Base-by-base conservation (phyloP, 2,329 filamentous ascomycete genomes). In the Penicillium sp. region DNA sequence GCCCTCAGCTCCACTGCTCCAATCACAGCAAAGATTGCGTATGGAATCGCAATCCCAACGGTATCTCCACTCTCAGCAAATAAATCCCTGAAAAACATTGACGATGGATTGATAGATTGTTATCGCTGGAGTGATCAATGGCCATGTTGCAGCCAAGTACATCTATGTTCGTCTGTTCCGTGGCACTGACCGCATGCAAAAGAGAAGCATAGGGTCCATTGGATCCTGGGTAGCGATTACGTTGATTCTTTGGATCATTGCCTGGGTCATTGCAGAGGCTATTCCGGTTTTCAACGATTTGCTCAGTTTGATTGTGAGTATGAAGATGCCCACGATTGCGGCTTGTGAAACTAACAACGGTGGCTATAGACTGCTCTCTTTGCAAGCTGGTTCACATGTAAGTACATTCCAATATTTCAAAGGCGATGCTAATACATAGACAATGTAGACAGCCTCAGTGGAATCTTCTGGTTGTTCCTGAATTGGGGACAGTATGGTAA, bases 221-320 rank as follows among this genome's bases (percentile, higher is more conserved):
- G 71, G 80, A 1, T 80, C 81, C 9, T 91, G 89, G 89, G 67
- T 86, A 17, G 79, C 63, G 2, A 84, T 91, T 33, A 82, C 84
- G 1, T 70, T 82, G 0, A 72, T 70, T 10, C 73, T 86, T 22
- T 90, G 88, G 85, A 66, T 85, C 2, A 65, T 89, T 17, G 85
- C 87, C 0, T 89, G 86, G 81, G 71, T 91, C 55, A 87, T 92
- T 60, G 87, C 89, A 5, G 85, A 89, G 72, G 85, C 86, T 0
- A 87, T 91, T 3, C 89, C 89, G 1, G 84, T 87, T 49, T 92
- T 91, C 78, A 86, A 86, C 68, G 81, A 86, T 47, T 77, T 91
- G 8, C 77, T 91, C 17, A 85, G 84, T 3, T 76, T 91, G 33
- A 84, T 90, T 66, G 63, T 73, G 69, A 47, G 62, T 12, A 57